phyloP scores from a whole-genome alignment of 2,329 filamentous ascomycete species.

The Pezizomycotina sp. region DNA sequence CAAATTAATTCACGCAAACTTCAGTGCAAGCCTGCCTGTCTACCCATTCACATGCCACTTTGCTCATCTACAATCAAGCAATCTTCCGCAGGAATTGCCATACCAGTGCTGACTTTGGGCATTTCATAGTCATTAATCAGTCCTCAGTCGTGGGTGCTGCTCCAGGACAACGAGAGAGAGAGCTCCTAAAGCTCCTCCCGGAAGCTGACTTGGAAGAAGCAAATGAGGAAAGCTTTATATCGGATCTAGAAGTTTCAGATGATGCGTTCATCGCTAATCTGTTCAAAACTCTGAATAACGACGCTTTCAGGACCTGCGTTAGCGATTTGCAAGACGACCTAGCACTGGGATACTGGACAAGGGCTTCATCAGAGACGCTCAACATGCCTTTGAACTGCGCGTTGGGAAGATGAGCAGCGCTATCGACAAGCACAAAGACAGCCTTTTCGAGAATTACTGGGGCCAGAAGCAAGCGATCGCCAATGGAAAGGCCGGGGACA shows the following conservation, averaged over 20 bases:
- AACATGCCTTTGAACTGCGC: conserved; percentile 9
- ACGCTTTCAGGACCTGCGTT: conserved; percentile 13
- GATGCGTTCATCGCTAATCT: conserved; percentile 14
- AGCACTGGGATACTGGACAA: conserved; percentile 9
- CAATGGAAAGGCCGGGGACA: conserved; percentile 12
- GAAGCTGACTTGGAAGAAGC: conserved; percentile 16
- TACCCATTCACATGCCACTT: background rate
- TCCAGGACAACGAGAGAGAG: conserved; percentile 13
- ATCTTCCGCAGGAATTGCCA: background rate
- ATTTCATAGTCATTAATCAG: conserved; percentile 11
- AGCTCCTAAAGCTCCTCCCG: conserved; percentile 14
- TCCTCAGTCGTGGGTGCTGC: conserved; percentile 13
- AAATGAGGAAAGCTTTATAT: conserved; percentile 7
- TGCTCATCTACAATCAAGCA: background rate
- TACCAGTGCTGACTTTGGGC: no score
- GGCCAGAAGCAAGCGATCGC: conserved; percentile 17
- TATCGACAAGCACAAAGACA: conserved; percentile 17
- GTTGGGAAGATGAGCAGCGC: conserved; percentile 9
- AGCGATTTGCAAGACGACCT: conserved; percentile 17
- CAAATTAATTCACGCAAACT: conserved; percentile 15
- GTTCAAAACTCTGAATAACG: conserved; percentile 18
- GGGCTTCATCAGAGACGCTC: conserved; percentile 12
- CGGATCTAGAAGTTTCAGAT: conserved; percentile 7
- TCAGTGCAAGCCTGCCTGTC: conserved; percentile 6
- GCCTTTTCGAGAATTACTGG: conserved; percentile 18